phyloP scores from a whole-genome alignment of 169 alveolate species.

The Amoebophrya sp. region DNA sequence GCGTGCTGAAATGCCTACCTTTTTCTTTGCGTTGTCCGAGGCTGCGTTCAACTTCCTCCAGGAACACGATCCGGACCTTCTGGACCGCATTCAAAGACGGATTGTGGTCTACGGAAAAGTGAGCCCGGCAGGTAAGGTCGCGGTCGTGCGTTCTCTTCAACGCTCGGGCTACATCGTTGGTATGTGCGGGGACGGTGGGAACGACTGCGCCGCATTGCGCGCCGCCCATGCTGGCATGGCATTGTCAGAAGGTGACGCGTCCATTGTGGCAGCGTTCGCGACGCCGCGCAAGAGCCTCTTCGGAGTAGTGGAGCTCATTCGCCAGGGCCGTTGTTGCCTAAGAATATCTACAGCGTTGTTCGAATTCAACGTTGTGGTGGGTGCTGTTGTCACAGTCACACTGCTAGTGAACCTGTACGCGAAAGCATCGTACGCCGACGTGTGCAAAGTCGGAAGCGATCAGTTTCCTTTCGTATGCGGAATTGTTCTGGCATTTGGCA shows the following conservation, averaged over 20 bases:
- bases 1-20: too few relatives aligned
- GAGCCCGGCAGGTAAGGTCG: background rate
- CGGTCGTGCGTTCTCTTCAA: background rate
- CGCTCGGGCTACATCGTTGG: slow-evolving; percentile 51
- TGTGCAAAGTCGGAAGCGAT: background rate
- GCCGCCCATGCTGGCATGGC: slow-evolving; percentile 85
- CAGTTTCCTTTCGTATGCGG: background rate
- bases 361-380: background rate
- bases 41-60: background rate
- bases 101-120: background rate
- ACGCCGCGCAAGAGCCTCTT: background rate
- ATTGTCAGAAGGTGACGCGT: slow-evolving; percentile 59
- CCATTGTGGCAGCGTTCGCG: background rate
- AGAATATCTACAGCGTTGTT: background rate
- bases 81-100: background rate
- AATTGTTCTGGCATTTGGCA: background rate
- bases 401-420: background rate
- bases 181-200: slow-evolving; percentile 90
- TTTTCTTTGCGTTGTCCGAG: background rate
- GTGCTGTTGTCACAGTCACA: background rate
- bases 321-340: slow-evolving; percentile 2
- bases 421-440: background rate
- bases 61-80: background rate
- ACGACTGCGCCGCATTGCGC: slow-evolving; percentile 86
- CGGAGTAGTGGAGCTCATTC: slow-evolving; percentile 11